Evolutionary conservation across 2,329 filamentous ascomycete genomes (phyloP).

Genomic region (Hirsutella minnesotensis): DNA sequence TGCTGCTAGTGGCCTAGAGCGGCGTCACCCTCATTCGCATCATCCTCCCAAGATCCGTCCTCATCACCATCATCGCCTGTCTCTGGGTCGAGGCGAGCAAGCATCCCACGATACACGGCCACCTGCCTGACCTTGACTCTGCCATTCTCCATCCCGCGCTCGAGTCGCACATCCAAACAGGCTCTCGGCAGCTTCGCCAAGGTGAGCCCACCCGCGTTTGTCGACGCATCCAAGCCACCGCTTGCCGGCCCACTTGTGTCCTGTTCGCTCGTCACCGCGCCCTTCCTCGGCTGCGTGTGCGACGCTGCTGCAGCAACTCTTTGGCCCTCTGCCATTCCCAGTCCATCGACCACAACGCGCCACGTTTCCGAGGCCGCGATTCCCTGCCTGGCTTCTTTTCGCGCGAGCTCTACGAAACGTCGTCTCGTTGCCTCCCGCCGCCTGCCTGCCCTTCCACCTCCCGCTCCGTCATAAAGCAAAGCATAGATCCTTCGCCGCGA

Average conservation of each 20-base stretch:
- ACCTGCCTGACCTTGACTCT: too few species aligned
- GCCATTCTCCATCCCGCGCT: not conserved
- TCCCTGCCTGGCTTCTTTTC: not conserved
- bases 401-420: slow-evolving; percentile 2
- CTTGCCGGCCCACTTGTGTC: not conserved
- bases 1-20: too few species aligned
- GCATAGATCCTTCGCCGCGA: not conserved
- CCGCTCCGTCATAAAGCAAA: not conserved
- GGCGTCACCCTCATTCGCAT: too few species aligned
- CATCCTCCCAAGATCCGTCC: too few species aligned
- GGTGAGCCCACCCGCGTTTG: not conserved
- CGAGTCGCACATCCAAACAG: not conserved
- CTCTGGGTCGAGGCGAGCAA: too few species aligned
- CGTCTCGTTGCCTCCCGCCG: not conserved
- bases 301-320: not conserved
- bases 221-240: too few species aligned
- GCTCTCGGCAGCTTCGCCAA: slow-evolving; percentile 1
- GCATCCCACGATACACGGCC: too few species aligned
- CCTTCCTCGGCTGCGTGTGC: not conserved
- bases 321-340: not conserved
- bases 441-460: not conserved
- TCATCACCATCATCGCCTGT: too few species aligned
- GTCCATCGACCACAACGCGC: not conserved
- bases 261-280: not conserved
- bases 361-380: slow-evolving; percentile 2